phyloP scores from a whole-genome alignment of 768 basidiomycete genomes.

The Rhizopogon vinicolor region DNA sequence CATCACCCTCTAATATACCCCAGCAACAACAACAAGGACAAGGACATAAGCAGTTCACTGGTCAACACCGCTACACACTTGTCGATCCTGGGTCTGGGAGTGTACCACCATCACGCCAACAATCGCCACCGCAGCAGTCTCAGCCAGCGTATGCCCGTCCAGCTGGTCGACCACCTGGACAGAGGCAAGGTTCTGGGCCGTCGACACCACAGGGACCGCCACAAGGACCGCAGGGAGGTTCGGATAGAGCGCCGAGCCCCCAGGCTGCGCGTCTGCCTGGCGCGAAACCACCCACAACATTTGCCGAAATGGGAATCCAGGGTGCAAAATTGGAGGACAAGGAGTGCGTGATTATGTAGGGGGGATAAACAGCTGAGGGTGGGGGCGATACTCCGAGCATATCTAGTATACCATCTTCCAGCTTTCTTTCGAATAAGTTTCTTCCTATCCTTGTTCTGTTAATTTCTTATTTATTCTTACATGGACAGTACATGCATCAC shows the following conservation, averaged over 20 bases:
- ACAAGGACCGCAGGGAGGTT: slow-evolving; percentile 1
- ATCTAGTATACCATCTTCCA: background rate
- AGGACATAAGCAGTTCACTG: slow-evolving; percentile 24
- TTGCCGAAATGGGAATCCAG: slow-evolving; percentile 92
- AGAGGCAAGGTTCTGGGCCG: slow-evolving; percentile 14
- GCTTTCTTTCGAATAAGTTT: background rate
- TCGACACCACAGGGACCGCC: slow-evolving; percentile 11
- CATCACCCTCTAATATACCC: background rate
- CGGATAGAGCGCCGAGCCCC: slow-evolving; percentile 1
- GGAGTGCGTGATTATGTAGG: slow-evolving; percentile 83
- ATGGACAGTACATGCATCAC: background rate
- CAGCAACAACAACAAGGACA: slow-evolving; percentile 1
- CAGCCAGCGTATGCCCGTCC: slow-evolving; percentile 17
- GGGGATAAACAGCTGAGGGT: background rate
- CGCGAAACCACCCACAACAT: slow-evolving; percentile 60
- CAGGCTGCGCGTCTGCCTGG: slow-evolving; percentile 1
- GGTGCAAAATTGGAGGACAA: slow-evolving; percentile 74
- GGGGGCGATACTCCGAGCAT: background rate
- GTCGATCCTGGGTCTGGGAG: slow-evolving; percentile 33
- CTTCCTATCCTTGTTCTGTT: background rate
- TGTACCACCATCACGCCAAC: slow-evolving; percentile 10
- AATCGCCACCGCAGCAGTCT: slow-evolving; percentile 11
- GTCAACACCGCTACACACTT: slow-evolving; percentile 44
- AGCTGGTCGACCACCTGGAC: slow-evolving; percentile 28
- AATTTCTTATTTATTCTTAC: background rate